These are phyloP conservation scores for Claviceps africana DNA, from an alignment of 2,329 filamentous ascomycete species.

Conservation along the genomic window DNA sequence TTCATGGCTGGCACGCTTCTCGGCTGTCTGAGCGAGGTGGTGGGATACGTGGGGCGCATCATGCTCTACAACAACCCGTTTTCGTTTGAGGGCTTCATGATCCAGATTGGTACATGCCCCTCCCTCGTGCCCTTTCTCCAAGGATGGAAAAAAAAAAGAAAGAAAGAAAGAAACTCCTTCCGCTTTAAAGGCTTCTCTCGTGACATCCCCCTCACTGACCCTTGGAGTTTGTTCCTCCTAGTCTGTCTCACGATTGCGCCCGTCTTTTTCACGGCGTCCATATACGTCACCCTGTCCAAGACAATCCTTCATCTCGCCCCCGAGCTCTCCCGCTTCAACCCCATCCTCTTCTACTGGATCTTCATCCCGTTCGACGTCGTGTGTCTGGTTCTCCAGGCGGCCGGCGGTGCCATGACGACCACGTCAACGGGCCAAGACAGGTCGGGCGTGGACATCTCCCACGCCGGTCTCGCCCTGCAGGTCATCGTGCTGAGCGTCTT, in stretches of 20 bases:
- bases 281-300: constrained; percentile 47
- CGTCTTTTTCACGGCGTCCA: constrained; percentile 42
- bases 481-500: constrained; percentile 42
- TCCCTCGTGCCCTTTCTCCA: too few species aligned
- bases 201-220: neutral
- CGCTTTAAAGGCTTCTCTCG: neutral
- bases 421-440: constrained; percentile 24
- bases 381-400: constrained; percentile 42
- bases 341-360: constrained; percentile 30
- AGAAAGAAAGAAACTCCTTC: neutral
- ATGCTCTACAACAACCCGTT: constrained; percentile 45
- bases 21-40: constrained; percentile 42
- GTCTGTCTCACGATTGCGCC: constrained; percentile 39
- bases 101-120: constrained; percentile 42
- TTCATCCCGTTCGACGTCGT: constrained; percentile 42
- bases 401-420: constrained; percentile 40
- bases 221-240: constrained; percentile 11
- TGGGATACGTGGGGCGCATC: constrained; percentile 50
- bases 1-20: constrained; percentile 38
- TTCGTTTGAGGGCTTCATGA: constrained; percentile 43
- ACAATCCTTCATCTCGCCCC: constrained; percentile 26
- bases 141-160: neutral
- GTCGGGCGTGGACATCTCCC: constrained; percentile 24
- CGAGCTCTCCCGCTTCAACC: constrained; percentile 28
- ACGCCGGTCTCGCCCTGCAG: constrained; percentile 44